Evolutionary conservation across 2,329 filamentous ascomycete genomes (phyloP).

Genomic region (Cytospora paraplurivora): DNA sequence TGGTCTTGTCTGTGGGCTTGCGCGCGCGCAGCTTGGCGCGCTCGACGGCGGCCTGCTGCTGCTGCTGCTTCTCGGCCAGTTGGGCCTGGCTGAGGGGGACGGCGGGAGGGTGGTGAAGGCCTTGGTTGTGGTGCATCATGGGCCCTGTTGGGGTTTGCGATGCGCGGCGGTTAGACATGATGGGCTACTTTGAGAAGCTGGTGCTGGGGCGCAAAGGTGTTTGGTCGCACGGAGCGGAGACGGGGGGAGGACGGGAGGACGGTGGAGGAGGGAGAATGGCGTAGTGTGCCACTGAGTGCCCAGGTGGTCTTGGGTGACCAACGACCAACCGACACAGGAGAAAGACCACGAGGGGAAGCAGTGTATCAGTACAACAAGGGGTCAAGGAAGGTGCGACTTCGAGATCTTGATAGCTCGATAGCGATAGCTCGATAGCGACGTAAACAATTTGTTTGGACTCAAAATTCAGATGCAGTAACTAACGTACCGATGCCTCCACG

Average conservation of each 20-base stretch:
- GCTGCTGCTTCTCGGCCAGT: constrained; percentile 51
- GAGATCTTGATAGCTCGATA: neutral
- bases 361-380: constrained; percentile 15
- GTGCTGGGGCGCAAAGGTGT: constrained; percentile 5
- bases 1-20: constrained; percentile 92
- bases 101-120: constrained; percentile 33
- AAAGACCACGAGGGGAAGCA: constrained; percentile 11
- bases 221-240: constrained; percentile 8
- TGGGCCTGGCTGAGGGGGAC: constrained; percentile 58
- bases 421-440: neutral
- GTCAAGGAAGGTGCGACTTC: constrained; percentile 12
- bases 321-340: neutral
- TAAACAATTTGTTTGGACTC: neutral
- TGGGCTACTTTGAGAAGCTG: constrained; percentile 7
- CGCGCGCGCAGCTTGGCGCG: constrained; percentile 77
- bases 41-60: constrained; percentile 59
- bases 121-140: constrained; percentile 53
- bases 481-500: constrained; percentile 56
- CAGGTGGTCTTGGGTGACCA: neutral
- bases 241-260: neutral
- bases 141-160: constrained; percentile 44
- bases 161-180: constrained; percentile 23
- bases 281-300: no score
- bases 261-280: neutral
- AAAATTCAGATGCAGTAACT: constrained; percentile 23